These are phyloP conservation scores for Polytrichum commune DNA, from an alignment of 225 moss, liverwort and hornwort genomes.

Conservation along the genomic window DNA sequence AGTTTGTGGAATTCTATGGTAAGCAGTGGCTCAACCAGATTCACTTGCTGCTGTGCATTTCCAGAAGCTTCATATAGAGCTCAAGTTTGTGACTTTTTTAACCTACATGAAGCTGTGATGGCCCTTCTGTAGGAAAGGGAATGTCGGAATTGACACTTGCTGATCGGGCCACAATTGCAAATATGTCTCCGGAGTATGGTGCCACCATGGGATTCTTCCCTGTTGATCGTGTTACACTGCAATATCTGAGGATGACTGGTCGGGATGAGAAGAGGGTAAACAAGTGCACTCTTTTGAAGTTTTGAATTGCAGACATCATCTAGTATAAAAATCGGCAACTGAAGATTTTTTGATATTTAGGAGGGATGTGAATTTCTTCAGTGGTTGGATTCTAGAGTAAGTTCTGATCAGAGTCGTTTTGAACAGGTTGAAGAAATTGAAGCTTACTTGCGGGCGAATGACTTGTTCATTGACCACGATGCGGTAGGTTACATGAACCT, in stretches of 20 bases:
- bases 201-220: slow-evolving; percentile 99
- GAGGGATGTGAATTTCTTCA: no score
- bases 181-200: slow-evolving; percentile 99
- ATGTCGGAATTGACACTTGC: slow-evolving; percentile 83
- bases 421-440: slow-evolving; percentile 75
- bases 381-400: no score
- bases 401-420: background rate
- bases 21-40: slow-evolving; percentile 14
- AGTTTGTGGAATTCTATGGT: slow-evolving; percentile 99
- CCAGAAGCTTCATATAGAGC: no score
- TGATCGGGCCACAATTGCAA: slow-evolving; percentile 94
- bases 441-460: slow-evolving; percentile 87
- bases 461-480: slow-evolving; percentile 80
- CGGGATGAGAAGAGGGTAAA: slow-evolving; percentile 83
- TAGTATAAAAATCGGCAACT: no score
- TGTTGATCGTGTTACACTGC: slow-evolving; percentile 76
- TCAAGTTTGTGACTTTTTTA: no score
- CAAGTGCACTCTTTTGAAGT: no score
- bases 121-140: slow-evolving; percentile 54
- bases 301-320: no score
- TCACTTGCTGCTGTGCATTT: no score
- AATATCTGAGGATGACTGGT: slow-evolving; percentile 87
- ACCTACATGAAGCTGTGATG: no score
- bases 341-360: no score
- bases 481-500: slow-evolving; percentile 26